Base-by-base conservation (phyloP, 129 eudicot genomes). In the Tagetes patula region DNA sequence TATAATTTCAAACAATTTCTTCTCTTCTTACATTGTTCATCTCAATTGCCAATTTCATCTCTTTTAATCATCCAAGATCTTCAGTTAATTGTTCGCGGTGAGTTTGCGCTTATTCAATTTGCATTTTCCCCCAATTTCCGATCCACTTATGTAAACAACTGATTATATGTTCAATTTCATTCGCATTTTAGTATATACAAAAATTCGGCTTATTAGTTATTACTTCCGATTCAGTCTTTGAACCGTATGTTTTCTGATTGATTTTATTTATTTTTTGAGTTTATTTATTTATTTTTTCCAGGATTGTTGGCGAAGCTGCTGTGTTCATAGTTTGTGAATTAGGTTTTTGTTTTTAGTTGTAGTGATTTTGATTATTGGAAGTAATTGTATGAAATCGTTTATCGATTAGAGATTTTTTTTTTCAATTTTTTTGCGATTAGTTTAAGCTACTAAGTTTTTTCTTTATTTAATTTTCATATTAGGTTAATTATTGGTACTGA, bases 21-120 rank as follows among this genome's bases (percentile, higher is more conserved):
- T 75, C 65, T 73, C 38, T 78, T 75, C 65, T 73, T 61, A 69
- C 90, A 82, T 84, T 84, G 85, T 50, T 76, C 73, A 72, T 80
- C 82, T 73, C 52, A 76, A 47, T 77, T 13, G 70, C 42, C 43
- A 72, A 50, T 42, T 45, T 30, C 64, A 62, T 85, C 66, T 68
- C 52, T 59, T 77, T 48, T 46, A 7, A 72, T 73, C 62, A 20
- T 61, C 64, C 36, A 6, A 72, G 83, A 76, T 82, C 78, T 43
- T 5, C 40, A 36, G 73, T 61, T 81, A 31, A 50, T 77, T 8
- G 38, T 75, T 38, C 20, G 53, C 39, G 80, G 84, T 81, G 74
- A 81, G 81, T 75, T 61, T 62, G 12, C 55, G 4, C 32, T 5
- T 14, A 45, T 72, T 60, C 63, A 59, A 61, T 80, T 65, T 32